A percentile compares a stretch with the other conserved stretches of the same genome.
phyloP scores from a whole-genome alignment of 2,329 filamentous ascomycete species.

The Magnaporthiopsis rhizophila region DNA sequence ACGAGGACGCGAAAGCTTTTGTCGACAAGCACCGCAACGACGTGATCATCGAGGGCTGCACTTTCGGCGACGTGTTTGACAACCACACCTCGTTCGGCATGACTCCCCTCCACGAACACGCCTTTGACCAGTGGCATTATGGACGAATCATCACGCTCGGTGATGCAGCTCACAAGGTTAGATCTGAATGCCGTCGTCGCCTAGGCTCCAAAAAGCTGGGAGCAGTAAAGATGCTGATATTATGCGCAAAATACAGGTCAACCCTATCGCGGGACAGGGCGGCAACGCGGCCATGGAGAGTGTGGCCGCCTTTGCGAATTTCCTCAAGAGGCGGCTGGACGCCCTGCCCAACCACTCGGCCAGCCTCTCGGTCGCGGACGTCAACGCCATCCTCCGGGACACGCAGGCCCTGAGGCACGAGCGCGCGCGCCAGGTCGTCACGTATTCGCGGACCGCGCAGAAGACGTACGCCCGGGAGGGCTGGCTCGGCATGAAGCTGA shows the following conservation, averaged over 20 bases:
- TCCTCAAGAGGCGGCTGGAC: slow-evolving; percentile 8
- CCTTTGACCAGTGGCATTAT: slow-evolving; percentile 25
- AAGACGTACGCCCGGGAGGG: neutral
- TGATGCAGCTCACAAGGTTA: slow-evolving; percentile 24
- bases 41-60: slow-evolving; percentile 10
- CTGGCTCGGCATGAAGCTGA: neutral
- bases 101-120: slow-evolving; percentile 24
- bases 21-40: slow-evolving; percentile 6
- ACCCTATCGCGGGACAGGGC: slow-evolving; percentile 18
- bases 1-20: slow-evolving; percentile 11
- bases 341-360: neutral
- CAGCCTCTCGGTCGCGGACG: neutral
- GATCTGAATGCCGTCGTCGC: no score
- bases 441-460: neutral
- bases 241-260: slow-evolving; percentile 11
- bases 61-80: slow-evolving; percentile 13
- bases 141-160: slow-evolving; percentile 23
- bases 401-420: neutral
- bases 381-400: neutral
- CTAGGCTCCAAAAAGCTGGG: no score
- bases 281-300: slow-evolving; percentile 20
- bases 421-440: neutral
- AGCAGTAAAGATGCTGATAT: neutral
- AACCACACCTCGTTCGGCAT: slow-evolving; percentile 17
- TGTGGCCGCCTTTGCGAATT: slow-evolving; percentile 15